Base-by-base conservation (phyloP, 139 green algal genomes). In the Coelastrella sp. region DNA sequence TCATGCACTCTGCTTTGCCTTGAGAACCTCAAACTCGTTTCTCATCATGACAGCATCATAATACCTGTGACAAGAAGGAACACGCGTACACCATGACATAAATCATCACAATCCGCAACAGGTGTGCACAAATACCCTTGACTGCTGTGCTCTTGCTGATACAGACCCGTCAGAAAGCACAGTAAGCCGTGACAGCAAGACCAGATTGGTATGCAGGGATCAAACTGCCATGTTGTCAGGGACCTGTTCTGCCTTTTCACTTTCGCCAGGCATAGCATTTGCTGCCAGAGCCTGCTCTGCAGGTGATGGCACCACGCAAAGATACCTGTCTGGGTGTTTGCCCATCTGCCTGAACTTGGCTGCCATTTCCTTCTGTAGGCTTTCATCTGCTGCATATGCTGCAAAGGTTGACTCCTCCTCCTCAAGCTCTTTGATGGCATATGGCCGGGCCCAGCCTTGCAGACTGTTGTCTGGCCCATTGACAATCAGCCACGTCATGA, bases 391-490 rank as follows among this genome's bases (percentile, higher is more conserved):
- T 11, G 69, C 71, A 34, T 87, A 87, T 7, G 17, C 21, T n/a
- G 57, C 71, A 57, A 87, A 90, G 7, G 59, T 53, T 34, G 40
- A 71, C 21, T 87, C 87, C 63, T 88, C 87, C 35, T 86, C 87
- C 0, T 57, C 81, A 8, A 92, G 84, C 85, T 92, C 87, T 32
- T 83, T 86, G 21, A 68, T 32, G 0, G 90, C 90, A n/a, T 90
- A 48, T 17, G 75, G 67, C 1, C 53, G 57, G 2, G 90, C 90
- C 83, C 83, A 91, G 45, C 45, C 73, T 43, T 83, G 66, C 9
- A 89, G 78, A 62, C 73, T 88, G 74, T 85, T 90, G 79, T 93
- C 87, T 25, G 90, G 90, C 37, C 83, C 72, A 19, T 88, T 64
- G 9, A 78, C 72, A 15, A 90, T 82, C 5, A 89, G 75, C 1